Evolutionary conservation across 2,329 filamentous ascomycete genomes (phyloP), one percentile per base, ranked within the genome.

Genomic region (Lachnellula suecica): DNA sequence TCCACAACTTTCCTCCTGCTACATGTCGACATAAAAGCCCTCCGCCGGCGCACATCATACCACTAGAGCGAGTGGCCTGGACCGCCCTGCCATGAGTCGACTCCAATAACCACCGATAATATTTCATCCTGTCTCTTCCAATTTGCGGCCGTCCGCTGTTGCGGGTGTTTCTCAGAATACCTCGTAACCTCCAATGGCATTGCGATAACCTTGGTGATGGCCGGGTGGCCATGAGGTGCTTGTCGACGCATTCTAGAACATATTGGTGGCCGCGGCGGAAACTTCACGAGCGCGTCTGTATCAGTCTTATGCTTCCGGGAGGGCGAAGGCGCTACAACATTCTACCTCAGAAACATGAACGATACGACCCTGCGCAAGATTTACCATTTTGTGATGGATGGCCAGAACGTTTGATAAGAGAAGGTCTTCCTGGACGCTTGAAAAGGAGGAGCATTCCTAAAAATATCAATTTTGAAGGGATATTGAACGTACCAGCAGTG

Each of bases 101-200:
- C 41, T 58, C 53, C 56, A 51, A 58, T 63, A 61, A 60, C 51
- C 52, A 47, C 49, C 53, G 53, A 64, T 68, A 69, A 67, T 60
- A 65, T 57, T 68, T 67, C 71, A 75, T 69, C 66, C 72, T 74
- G 72, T 74, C 70, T 74, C 65, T 69, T 65, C 60, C 66, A 67
- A 62, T 56, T 57, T 63, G 65, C 64, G 64, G 64, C 61, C 64
- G 67, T 66, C 69, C 72, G 68, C 71, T 68, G 52, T 68, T 66
- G 72, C 71, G 72, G 71, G 69, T 70, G 67, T 68, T 71, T 68
- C 65, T 66, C 65, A 69, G 68, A 68, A 72, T 72, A 71, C 70
- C 67, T 63, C 65, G 63, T 65, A 70, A 67, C 63, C 54, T 53
- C 56, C 50, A 49, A 74, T 75, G 72, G 69, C 66, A 53, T 53